phyloP scores from a whole-genome alignment of 2,329 filamentous ascomycete species.

The Beauveria scarabaeidicola region DNA sequence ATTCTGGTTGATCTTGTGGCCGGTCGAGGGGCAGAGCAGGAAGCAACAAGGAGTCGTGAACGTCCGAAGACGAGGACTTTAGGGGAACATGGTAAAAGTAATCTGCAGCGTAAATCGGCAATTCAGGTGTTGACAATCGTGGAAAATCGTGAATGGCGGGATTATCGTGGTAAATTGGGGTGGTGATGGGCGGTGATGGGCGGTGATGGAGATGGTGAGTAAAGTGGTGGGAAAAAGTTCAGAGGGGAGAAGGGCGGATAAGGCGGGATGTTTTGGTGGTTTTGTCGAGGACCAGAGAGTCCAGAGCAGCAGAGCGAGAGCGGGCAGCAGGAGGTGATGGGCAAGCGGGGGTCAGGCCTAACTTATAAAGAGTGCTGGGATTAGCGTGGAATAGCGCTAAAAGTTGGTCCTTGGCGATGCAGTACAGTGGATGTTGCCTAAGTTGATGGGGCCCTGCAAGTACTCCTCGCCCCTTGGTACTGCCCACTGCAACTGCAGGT shows the following conservation, averaged over 20 bases:
- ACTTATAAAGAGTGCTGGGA: background rate
- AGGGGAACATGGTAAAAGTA: background rate
- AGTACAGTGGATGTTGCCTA: slow-evolving; percentile 5
- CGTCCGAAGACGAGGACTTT: slow-evolving; percentile 10
- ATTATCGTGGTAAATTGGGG: background rate
- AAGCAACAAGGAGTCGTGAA: slow-evolving; percentile 1
- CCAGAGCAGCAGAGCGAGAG: background rate
- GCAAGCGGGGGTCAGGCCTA: background rate
- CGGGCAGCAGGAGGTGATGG: background rate
- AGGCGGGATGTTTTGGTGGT: slow-evolving; percentile 10
- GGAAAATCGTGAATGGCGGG: background rate
- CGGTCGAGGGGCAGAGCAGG: slow-evolving; percentile 4
- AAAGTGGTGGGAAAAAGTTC: background rate
- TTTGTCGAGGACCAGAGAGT: background rate
- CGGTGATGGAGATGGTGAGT: background rate
- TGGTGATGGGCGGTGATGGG: background rate
- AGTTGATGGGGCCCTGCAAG: background rate
- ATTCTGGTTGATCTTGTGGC: slow-evolving; percentile 7
- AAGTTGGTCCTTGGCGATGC: slow-evolving; percentile 3
- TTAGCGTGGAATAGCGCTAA: slow-evolving; percentile 1
- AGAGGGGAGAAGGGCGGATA: slow-evolving; percentile 6
- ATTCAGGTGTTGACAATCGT: background rate
- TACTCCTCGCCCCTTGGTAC: background rate
- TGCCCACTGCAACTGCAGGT: background rate
- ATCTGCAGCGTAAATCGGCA: background rate